Conservation (phyloP, 108 stramenopile species). For the Skeletonema potamos region DNA sequence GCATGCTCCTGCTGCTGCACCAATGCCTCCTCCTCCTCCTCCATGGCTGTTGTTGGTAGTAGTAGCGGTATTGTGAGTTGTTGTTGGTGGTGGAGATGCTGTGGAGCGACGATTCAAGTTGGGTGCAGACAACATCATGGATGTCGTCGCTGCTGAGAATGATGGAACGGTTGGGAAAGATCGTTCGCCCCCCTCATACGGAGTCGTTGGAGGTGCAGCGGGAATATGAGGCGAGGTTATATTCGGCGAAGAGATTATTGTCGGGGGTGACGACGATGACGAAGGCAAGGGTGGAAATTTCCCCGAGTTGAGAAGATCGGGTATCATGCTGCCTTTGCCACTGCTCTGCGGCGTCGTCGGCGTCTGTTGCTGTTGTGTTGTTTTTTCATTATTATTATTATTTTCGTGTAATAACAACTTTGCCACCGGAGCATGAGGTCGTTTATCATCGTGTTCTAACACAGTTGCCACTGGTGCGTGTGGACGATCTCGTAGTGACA, state of each 20-base stretch:
- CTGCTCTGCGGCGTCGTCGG: too few relatives aligned
- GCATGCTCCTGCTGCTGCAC: too few relatives aligned
- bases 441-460: not conserved
- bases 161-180: not conserved
- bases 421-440: not conserved
- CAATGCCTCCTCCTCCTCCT: too few relatives aligned
- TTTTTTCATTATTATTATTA: not conserved
- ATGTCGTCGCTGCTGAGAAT: not conserved
- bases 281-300: not conserved
- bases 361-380: not conserved
- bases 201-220: conserved; percentile 27
- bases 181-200: not conserved
- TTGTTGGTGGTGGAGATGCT: not conserved
- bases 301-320: conserved; percentile 8
- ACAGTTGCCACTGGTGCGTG: not conserved
- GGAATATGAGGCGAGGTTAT: conserved; percentile 8
- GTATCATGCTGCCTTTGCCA: not conserved
- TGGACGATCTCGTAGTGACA: not conserved
- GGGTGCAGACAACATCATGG: not conserved
- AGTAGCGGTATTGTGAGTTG: not conserved
- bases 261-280: not conserved
- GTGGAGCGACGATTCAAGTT: not conserved
- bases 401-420: not conserved
- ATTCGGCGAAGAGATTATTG: not conserved
- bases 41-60: not conserved